Percentiles rank a stretch among this genome's conserved stretches.
Conservation (phyloP, 2,329 filamentous ascomycete genomes). For the Nemania abortiva region DNA sequence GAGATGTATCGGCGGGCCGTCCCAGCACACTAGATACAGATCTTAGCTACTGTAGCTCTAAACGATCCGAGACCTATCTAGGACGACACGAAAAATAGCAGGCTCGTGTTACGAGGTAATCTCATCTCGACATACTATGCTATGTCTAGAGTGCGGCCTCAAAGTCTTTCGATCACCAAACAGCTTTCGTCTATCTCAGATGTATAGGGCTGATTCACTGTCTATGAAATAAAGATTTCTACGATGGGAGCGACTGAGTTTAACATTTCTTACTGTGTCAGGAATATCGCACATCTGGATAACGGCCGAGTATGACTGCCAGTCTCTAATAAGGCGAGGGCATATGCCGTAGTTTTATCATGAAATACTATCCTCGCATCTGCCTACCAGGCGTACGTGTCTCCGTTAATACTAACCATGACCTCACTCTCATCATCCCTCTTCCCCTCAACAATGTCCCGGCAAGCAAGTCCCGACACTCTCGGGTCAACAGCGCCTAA, state of each 20-base stretch:
- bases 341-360: neutral
- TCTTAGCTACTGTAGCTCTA: neutral
- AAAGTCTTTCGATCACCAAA: too few relatives aligned
- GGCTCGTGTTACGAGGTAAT: neutral
- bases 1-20: neutral
- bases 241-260: too few relatives aligned
- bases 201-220: too few relatives aligned
- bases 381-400: conserved; percentile 28
- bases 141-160: neutral
- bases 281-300: neutral
- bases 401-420: conserved; percentile 31
- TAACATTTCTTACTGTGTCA: too few relatives aligned
- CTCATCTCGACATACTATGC: neutral
- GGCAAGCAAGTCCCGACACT: conserved; percentile 29
- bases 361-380: neutral
- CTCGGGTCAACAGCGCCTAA: conserved; percentile 32
- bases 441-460: conserved; percentile 35
- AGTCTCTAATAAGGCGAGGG: too few relatives aligned
- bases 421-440: conserved; percentile 29
- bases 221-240: too few relatives aligned
- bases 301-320: neutral
- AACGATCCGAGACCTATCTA: neutral
- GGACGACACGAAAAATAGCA: neutral
- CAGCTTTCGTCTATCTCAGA: too few relatives aligned
- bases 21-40: neutral